phyloP scores from a whole-genome alignment of 2,329 filamentous ascomycete genomes.

The Ophiosphaerella narmari region DNA sequence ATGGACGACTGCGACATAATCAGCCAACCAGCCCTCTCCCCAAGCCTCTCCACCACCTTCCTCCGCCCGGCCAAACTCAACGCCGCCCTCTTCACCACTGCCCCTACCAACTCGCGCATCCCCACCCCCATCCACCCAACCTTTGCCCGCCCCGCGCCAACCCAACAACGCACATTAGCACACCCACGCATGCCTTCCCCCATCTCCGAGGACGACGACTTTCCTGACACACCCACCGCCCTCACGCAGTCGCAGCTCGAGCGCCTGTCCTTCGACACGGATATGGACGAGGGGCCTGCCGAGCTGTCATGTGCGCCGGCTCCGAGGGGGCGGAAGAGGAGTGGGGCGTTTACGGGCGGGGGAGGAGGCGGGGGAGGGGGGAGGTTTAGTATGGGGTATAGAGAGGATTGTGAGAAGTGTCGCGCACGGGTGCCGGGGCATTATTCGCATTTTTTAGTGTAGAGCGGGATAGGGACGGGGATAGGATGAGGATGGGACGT shows the following conservation, averaged over 20 bases:
- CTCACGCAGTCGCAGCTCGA: conserved; percentile 45
- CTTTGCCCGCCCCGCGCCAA: conserved; percentile 17
- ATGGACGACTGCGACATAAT: conserved; percentile 41
- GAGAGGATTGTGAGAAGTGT: conserved; percentile 57
- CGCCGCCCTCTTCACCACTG: conserved; percentile 30
- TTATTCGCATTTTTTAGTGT: conserved; percentile 52
- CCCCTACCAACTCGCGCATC: conserved; percentile 36
- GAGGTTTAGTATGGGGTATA: conserved; percentile 54
- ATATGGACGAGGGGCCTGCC: conserved; percentile 20
- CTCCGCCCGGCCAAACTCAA: conserved; percentile 43
- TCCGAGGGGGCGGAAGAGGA: conserved; percentile 44
- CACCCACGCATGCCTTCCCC: conserved; percentile 45
- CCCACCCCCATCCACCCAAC: conserved; percentile 48
- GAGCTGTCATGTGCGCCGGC: conserved; percentile 22
- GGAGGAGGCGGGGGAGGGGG: conserved; percentile 30
- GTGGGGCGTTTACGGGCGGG: conserved; percentile 45
- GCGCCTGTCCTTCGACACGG: conserved; percentile 46
- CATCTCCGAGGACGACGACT: conserved; percentile 47
- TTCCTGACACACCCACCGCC: conserved; percentile 43
- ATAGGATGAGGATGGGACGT: too few relatives aligned
- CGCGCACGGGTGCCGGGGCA: conserved; percentile 54
- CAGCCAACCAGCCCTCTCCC: conserved; percentile 45
- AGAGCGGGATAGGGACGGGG: too few relatives aligned
- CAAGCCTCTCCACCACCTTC: conserved; percentile 32
- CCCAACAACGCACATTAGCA: too few relatives aligned